phyloP scores from a whole-genome alignment of 257 asterid genomes.

The Scutellaria minor region DNA sequence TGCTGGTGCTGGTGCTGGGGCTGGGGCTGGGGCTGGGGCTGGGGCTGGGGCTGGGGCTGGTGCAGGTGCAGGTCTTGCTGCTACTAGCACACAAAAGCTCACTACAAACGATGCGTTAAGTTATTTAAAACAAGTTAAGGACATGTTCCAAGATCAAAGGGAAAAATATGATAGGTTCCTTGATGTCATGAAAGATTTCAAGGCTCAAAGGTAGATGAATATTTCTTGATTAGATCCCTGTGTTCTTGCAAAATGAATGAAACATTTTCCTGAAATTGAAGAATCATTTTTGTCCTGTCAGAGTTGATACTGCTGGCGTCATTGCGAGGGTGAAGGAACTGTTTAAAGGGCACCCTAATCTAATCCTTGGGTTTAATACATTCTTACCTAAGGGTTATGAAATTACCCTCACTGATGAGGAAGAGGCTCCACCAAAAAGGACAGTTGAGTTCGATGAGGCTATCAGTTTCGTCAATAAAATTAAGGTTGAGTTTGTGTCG shows the following conservation, averaged over 20 bases:
- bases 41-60: too few relatives aligned
- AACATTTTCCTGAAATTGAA: slow-evolving; percentile 15
- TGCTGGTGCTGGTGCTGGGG: too few relatives aligned
- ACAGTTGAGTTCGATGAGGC: slow-evolving; percentile 98
- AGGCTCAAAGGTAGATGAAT: slow-evolving; percentile 84
- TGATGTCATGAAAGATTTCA: slow-evolving; percentile 96
- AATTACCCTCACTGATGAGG: slow-evolving; percentile 86
- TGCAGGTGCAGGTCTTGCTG: slow-evolving; percentile 42
- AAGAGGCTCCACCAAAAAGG: slow-evolving; percentile 86
- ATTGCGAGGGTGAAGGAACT: slow-evolving; percentile 91
- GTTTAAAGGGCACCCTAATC: slow-evolving; percentile 87
- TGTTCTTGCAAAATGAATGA: slow-evolving; percentile 25
- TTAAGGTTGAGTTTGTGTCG: slow-evolving; percentile 63
- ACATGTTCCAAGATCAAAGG: slow-evolving; percentile 91
- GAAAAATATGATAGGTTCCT: slow-evolving; percentile 95
- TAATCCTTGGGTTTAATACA: slow-evolving; percentile 96
- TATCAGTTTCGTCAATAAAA: slow-evolving; percentile 92
- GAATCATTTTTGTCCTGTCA: slow-evolving; percentile 40
- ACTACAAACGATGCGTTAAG: slow-evolving; percentile 92
- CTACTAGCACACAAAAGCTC: slow-evolving; percentile 71
- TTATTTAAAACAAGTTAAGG: slow-evolving; percentile 95
- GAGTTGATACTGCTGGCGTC: slow-evolving; percentile 94
- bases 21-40: too few relatives aligned
- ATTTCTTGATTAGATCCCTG: slow-evolving; percentile 25
- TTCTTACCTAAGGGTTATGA: slow-evolving; percentile 98